Base-by-base conservation (phyloP, 1,139 yeast species). In the Candida sanyaensis region DNA sequence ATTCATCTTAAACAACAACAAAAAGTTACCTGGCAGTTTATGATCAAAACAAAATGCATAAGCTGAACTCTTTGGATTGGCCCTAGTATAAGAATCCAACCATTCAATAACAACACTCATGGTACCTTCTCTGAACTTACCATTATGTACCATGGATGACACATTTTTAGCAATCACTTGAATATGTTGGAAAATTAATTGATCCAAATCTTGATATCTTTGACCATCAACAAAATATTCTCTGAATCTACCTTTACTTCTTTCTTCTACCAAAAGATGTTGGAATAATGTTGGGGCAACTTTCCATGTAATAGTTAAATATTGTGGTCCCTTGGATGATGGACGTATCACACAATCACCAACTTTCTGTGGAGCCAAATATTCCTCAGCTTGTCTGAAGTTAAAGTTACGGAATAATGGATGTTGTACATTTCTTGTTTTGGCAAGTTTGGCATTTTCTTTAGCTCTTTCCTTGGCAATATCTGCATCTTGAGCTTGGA, bases 321-420 rank as follows among this genome's bases (percentile, higher is more conserved):
- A 97, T 55, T 89, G 88, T 39, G 82, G 78, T 32, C 99, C 99
- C 53, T 86, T 84, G 6, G 96, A 89, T 1, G 97, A 91, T 9
- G 98, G 99, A 57, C 99, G 82, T 49, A 93, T 89, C 30, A 95
- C 96, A 69, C 91, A 82, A 59, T 90, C 97, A 44, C 99, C 99
- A 51, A 92, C 86, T 42, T 85, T 82, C 65, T 88, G 81, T 12
- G 96, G 88, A 10, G 97, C 97, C 61, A 93, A 77, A 59, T 79
- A 92, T 59, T 89, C 96, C 66, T 93, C 98, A 0, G 99, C 98
- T 70, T 93, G 97, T 52, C 78, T 78, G 52, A 87, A 81, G 59
- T 83, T 88, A 73, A 92, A 86, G 53, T 88, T 86, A 57, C 83
- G 88, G 78, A 89, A 93, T 62, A 88, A 80, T 40, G 97, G 96